These are phyloP conservation scores for Crithidia sp. DNA, from an alignment of 208 protist genomes.

Conservation along the genomic window DNA sequence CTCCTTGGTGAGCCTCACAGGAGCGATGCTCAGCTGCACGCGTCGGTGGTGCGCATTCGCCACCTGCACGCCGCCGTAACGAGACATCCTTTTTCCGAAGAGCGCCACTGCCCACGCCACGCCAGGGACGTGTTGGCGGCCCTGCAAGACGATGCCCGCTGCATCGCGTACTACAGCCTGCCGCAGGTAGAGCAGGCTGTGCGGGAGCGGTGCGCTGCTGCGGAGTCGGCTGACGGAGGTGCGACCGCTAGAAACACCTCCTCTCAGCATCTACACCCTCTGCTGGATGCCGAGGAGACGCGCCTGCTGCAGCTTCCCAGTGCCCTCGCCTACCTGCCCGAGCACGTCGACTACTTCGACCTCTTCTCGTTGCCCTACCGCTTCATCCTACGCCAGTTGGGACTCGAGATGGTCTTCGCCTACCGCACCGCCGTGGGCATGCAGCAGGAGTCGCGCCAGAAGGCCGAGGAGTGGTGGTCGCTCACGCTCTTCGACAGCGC, in stretches of 20 bases:
- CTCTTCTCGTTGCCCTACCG: constrained; percentile 44
- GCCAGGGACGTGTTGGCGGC: constrained; percentile 3
- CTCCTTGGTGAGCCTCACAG: constrained; percentile 9
- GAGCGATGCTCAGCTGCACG: neutral
- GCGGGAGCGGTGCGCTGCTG: neutral
- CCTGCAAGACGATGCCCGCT: constrained; percentile 31
- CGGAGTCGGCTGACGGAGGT: neutral
- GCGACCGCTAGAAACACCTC: neutral
- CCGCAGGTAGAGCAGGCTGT: constrained; percentile 5
- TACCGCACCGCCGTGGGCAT: constrained; percentile 39
- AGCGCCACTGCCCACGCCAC: neutral
- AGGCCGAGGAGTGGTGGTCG: constrained; percentile 34
- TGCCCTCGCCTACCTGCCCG: constrained; percentile 40
- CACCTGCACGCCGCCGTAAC: constrained; percentile 30
- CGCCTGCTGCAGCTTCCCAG: constrained; percentile 25
- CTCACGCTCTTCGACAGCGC: constrained; percentile 37
- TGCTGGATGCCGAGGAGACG: constrained; percentile 41
- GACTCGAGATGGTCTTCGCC: constrained; percentile 76
- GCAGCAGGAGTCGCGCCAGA: constrained; percentile 39
- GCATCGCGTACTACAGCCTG: constrained; percentile 21
- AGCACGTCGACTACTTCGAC: constrained; percentile 36
- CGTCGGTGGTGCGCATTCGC: constrained; percentile 5
- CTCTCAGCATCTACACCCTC: constrained; percentile 13
- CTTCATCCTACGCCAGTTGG: constrained; percentile 70
- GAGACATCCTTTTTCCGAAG: neutral